These are phyloP conservation scores for Sphagnum contortum DNA, from an alignment of 225 moss, liverwort and hornwort species.

Conservation along the genomic window DNA sequence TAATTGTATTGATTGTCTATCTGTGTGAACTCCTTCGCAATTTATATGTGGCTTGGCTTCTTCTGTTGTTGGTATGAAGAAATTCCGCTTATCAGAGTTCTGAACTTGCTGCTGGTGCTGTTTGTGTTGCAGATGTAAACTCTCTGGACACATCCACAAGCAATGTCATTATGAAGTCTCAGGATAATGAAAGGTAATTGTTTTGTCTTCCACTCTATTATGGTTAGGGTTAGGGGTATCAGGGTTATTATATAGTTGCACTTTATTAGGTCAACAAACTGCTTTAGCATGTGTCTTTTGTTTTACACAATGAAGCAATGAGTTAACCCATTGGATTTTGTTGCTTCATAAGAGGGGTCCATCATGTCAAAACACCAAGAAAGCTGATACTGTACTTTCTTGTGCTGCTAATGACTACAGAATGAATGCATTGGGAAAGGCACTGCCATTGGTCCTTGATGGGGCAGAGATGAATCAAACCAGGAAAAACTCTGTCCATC, in stretches of 20 bases:
- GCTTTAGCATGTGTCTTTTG: not conserved
- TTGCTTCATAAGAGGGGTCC: not conserved
- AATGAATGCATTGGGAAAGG: conserved; percentile 49
- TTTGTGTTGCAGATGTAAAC: conserved; percentile 47
- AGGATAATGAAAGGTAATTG: conserved; percentile 56
- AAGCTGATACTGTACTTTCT: conserved; percentile 4
- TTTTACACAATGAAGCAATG: too few relatives aligned
- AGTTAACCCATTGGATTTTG: not conserved
- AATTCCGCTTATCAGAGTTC: too few relatives aligned
- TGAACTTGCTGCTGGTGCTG: conserved; percentile 12
- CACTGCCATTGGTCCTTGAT: conserved; percentile 62
- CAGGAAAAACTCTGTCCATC: conserved; percentile 59
- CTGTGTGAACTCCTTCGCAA: conserved; percentile 20
- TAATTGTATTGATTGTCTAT: conserved; percentile 2
- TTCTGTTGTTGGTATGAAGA: too few relatives aligned
- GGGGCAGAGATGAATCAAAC: conserved; percentile 72
- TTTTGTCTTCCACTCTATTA: not conserved
- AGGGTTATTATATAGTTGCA: not conserved
- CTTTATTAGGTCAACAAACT: not conserved
- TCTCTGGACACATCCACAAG: conserved; percentile 40
- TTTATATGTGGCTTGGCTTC: too few relatives aligned
- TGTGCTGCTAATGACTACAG: conserved; percentile 32
- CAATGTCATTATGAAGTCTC: conserved; percentile 64
- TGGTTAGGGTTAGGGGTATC: not conserved
- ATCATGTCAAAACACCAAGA: not conserved